Conservation (phyloP, 1,284 basidiomycete species). For the Boletus albobrunnescens region DNA sequence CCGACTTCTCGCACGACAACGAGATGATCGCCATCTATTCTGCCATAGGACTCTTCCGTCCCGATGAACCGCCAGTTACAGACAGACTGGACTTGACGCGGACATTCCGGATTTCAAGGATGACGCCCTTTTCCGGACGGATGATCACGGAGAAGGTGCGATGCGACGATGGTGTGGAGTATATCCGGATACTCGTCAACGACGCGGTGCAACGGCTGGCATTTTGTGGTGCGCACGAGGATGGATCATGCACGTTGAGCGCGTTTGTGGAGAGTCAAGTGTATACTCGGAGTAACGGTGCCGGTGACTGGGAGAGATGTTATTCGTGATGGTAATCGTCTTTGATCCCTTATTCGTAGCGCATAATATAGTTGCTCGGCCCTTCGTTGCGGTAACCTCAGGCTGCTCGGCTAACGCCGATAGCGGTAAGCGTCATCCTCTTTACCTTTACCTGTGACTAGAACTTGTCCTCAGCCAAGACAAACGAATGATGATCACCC, state of each 20-base stretch:
- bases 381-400: no score
- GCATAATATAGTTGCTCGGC: no score
- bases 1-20: constrained; percentile 83
- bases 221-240: constrained; percentile 51
- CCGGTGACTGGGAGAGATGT: constrained; percentile 65
- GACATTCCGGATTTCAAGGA: constrained; percentile 55
- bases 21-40: constrained; percentile 74
- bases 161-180: constrained; percentile 42
- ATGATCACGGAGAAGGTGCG: constrained; percentile 61
- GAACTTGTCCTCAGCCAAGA: constrained; percentile 49
- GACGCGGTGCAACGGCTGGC: constrained; percentile 61
- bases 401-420: no score
- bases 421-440: no score
- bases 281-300: constrained; percentile 61
- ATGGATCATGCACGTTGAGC: constrained; percentile 61
- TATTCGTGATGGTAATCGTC: constrained; percentile 13
- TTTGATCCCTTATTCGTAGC: not conserved
- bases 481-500: constrained; percentile 87
- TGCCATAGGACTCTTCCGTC: constrained; percentile 66
- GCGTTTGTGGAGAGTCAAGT: constrained; percentile 68
- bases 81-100: constrained; percentile 38
- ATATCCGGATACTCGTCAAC: constrained; percentile 62
- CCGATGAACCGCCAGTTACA: constrained; percentile 43
- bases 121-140: constrained; percentile 63
- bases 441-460: no score